Percentiles rank a stretch among this genome's conserved stretches.
These are phyloP conservation scores for Trichophyton simii DNA, from an alignment of 2,329 filamentous ascomycete species.

Conservation along the genomic window DNA sequence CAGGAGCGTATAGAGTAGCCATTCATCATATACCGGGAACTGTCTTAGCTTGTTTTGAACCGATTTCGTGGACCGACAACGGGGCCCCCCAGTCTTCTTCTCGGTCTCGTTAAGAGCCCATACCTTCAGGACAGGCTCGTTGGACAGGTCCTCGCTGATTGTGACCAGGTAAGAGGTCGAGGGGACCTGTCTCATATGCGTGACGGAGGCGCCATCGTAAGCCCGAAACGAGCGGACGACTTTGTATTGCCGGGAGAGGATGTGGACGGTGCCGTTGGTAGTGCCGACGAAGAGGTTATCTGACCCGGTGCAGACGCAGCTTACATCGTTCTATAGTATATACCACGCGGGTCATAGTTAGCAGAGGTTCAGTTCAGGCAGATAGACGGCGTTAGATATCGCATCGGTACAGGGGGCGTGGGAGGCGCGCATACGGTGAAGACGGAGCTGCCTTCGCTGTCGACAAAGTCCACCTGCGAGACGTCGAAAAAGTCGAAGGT, in stretches of 20 bases:
- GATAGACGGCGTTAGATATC: not conserved
- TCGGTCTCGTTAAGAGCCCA: constrained; percentile 91
- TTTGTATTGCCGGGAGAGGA: constrained; percentile 79
- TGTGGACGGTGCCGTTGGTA: constrained; percentile 72
- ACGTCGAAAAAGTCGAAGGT: constrained; percentile 99
- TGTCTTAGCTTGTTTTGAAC: constrained; percentile 85
- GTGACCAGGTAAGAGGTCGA: constrained; percentile 79
- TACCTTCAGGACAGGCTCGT: constrained; percentile 84
- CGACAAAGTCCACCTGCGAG: constrained; percentile 63
- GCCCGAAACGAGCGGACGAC: constrained; percentile 75
- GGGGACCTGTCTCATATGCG: constrained; percentile 83
- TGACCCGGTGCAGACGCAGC: constrained; percentile 72
- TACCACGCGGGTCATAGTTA: not conserved
- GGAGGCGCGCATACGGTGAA: constrained; percentile 52
- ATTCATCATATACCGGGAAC: constrained; percentile 57
- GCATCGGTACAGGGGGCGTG: not conserved
- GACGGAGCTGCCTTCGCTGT: constrained; percentile 66
- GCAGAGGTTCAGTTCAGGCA: constrained; percentile 3
- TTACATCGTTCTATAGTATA: constrained; percentile 50
- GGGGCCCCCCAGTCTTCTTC: constrained; percentile 83
- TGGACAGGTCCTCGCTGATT: constrained; percentile 66
- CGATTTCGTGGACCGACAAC: constrained; percentile 70
- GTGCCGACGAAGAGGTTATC: constrained; percentile 83
- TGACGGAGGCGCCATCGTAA: constrained; percentile 63
- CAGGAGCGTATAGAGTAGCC: not conserved